phyloP scores from a whole-genome alignment of 805 yeast genomes.

The Spathaspora girioi region DNA sequence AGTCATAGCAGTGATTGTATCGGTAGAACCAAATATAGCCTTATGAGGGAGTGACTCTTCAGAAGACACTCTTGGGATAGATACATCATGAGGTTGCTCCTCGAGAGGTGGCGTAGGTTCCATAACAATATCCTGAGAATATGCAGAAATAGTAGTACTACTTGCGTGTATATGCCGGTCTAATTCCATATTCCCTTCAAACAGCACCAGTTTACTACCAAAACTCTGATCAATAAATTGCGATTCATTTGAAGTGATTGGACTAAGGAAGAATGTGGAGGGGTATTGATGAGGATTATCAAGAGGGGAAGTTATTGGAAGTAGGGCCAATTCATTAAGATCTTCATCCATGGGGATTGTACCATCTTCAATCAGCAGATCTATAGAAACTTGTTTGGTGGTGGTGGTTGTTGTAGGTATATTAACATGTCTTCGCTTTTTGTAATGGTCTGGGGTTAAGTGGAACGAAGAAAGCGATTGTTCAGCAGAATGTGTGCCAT shows the following conservation, averaged over 20 bases:
- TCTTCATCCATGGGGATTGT: not conserved
- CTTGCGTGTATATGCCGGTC: not conserved
- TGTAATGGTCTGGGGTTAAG: slow-evolving; percentile 2
- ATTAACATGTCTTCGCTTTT: not conserved
- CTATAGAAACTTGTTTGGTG: not conserved
- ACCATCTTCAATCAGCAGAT: not conserved
- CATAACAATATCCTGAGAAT: not conserved
- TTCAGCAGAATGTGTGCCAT: not conserved
- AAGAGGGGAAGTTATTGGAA: slow-evolving; percentile 9
- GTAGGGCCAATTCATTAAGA: slow-evolving; percentile 2
- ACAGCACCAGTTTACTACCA: not conserved
- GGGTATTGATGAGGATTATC: slow-evolving; percentile 10
- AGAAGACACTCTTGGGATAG: not conserved
- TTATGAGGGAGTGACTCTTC: not conserved
- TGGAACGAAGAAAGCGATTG: not conserved
- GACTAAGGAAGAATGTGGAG: slow-evolving; percentile 18
- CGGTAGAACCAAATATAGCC: not conserved
- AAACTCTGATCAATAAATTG: not conserved
- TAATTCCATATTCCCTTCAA: not conserved
- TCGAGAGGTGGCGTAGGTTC: slow-evolving; percentile 4
- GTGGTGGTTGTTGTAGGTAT: not conserved
- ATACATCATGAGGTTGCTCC: not conserved
- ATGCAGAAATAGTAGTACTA: too few relatives aligned
- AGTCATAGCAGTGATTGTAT: not conserved
- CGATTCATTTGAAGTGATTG: slow-evolving; percentile 25